Evolutionary conservation across 2,329 filamentous ascomycete genomes (phyloP).

Genomic region (Exophiala sp.): DNA sequence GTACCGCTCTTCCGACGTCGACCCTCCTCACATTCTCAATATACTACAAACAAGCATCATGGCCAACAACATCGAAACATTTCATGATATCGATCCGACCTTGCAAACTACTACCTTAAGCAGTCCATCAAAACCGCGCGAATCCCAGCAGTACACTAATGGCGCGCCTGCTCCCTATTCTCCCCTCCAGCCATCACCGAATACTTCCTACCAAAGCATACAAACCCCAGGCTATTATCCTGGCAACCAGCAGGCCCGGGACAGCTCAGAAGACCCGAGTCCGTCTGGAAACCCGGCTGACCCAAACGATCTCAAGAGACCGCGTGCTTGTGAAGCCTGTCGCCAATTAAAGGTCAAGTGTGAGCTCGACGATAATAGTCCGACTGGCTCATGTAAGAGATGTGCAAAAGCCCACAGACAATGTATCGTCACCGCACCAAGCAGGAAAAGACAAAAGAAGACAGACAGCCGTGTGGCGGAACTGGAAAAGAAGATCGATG

Average conservation of each 20-base stretch:
- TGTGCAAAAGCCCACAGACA: slow-evolving; percentile 73
- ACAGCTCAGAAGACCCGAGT: slow-evolving; percentile 26
- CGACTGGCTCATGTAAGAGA: slow-evolving; percentile 62
- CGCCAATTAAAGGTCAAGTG: slow-evolving; percentile 76
- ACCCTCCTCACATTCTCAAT: background rate
- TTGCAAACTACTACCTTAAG: slow-evolving; percentile 21
- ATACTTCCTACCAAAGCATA: slow-evolving; percentile 26
- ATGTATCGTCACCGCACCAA: slow-evolving; percentile 70
- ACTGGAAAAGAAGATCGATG: slow-evolving; percentile 88
- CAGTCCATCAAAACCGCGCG: slow-evolving; percentile 23
- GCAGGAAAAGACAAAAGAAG: slow-evolving; percentile 80
- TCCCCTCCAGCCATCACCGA: slow-evolving; percentile 26
- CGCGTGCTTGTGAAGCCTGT: slow-evolving; percentile 69
- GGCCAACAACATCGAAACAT: slow-evolving; percentile 13
- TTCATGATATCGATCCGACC: slow-evolving; percentile 22
- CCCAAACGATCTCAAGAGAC: slow-evolving; percentile 55
- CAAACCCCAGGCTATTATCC: slow-evolving; percentile 27
- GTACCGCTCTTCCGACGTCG: slow-evolving; percentile 16
- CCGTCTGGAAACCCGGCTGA: slow-evolving; percentile 26
- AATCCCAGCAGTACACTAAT: slow-evolving; percentile 21
- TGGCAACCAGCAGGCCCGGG: slow-evolving; percentile 19
- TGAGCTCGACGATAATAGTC: slow-evolving; percentile 62
- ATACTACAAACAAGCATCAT: too few relatives aligned
- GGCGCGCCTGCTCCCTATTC: slow-evolving; percentile 20
- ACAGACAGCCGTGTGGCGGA: slow-evolving; percentile 84